A percentile compares a stretch with the other conserved stretches of the same genome.
phyloP scores from a whole-genome alignment of 208 protist species.

The Herpetomonas samuelpessoai region DNA sequence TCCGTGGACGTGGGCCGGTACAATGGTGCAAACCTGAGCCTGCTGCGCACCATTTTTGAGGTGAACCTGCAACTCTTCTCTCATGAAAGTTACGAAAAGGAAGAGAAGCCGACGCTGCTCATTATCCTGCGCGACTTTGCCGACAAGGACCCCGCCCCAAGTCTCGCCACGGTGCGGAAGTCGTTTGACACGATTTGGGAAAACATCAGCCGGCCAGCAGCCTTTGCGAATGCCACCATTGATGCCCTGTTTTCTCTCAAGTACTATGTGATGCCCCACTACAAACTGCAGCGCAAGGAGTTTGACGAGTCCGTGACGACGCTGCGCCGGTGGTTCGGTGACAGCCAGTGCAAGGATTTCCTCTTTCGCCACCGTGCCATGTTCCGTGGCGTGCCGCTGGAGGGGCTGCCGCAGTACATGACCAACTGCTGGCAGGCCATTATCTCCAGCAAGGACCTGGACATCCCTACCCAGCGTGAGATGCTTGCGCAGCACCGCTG shows the following conservation, averaged over 20 bases:
- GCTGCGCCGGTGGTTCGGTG: slow-evolving; percentile 65
- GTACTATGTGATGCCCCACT: slow-evolving; percentile 84
- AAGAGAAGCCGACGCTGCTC: slow-evolving; percentile 94
- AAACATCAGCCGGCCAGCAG: slow-evolving; percentile 59
- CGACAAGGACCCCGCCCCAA: slow-evolving; percentile 70
- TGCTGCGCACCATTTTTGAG: slow-evolving; percentile 96
- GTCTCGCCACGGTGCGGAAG: slow-evolving; percentile 71
- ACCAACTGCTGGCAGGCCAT: slow-evolving; percentile 93
- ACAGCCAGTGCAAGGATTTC: slow-evolving; percentile 37
- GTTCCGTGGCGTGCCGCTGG: slow-evolving; percentile 83
- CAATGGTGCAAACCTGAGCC: slow-evolving; percentile 93
- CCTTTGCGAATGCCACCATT: slow-evolving; percentile 54
- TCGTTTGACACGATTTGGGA: slow-evolving; percentile 96
- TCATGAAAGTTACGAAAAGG: slow-evolving; percentile 61
- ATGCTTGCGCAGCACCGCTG: slow-evolving; percentile 96
- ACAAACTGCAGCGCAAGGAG: slow-evolving; percentile 68
- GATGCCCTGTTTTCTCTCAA: slow-evolving; percentile 67
- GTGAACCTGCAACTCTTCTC: slow-evolving; percentile 95
- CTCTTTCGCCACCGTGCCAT: slow-evolving; percentile 64
- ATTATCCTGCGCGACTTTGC: slow-evolving; percentile 96
- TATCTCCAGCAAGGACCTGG: slow-evolving; percentile 93
- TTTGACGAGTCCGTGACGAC: slow-evolving; percentile 44
- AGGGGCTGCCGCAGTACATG: slow-evolving; percentile 84
- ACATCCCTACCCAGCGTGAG: slow-evolving; percentile 96
- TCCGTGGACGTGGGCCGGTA: slow-evolving; percentile 95